Base-by-base conservation (phyloP, 768 basidiomycete genomes). In the Tulasnella sp. region DNA sequence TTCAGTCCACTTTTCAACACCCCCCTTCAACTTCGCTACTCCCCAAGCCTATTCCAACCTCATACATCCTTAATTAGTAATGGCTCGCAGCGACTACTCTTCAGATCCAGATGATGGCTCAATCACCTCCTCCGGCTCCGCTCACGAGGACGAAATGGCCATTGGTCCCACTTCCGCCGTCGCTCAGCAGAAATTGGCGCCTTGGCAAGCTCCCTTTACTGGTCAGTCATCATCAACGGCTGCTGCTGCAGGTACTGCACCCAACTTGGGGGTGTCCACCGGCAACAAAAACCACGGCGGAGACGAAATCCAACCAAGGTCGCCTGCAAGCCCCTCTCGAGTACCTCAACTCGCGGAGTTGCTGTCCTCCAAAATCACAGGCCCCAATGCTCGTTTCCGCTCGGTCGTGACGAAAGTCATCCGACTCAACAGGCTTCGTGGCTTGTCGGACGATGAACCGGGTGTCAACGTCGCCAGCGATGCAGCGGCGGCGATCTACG, bases 101-200 rank as follows among this genome's bases (percentile, higher is more conserved):
- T 71, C 69, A 25, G 71, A 77, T 36, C 49, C 69, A 17, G 70
- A 77, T 11, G 76, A 72, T 39, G 76, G 76, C 17, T 72, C 45
- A n/a, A 72, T 72, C 52, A 77, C 69, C 76, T 52, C 70, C 15
- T 71, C 72, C 31, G 68, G 75, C 7, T 45, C 31, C 25, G n/a
- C 19, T 64, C 78, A 72, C 25, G 40, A 71, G 25, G 58, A 36
- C 54, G 37, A 58, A 38, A n/a, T 39, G 25, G 70, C 36, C 42
- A n/a, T 69, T 8, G 40, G 79, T 14, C 64, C 75, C 38, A 76
- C 75, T 15, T 76, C 75, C 40, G 38, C 75, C 38, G 67, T 45
- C 5, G 40, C 67, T 5, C 75, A 69, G 37, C 7, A 45, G 31
- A 64, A 38, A 68, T 7, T 37, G 0, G 67, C 75, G 7, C 75